Base-by-base conservation (phyloP, 805 yeast genomes). In the Komagataella ulmi region DNA sequence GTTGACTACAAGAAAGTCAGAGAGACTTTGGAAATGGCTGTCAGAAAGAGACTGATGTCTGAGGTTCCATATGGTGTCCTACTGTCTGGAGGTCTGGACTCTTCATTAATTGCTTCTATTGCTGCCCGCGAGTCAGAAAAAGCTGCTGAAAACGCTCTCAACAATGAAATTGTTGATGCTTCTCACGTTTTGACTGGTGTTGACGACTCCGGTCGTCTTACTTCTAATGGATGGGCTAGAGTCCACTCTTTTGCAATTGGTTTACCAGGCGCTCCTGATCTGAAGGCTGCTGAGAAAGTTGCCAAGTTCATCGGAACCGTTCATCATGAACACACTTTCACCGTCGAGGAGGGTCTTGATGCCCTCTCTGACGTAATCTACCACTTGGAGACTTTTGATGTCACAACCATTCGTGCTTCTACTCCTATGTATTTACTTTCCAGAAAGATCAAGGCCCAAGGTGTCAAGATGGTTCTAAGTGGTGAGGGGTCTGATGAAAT, bases 401-500 rank as follows among this genome's bases (percentile, higher is more conserved):
- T 93, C 58, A 93, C 99, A 59, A 93, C 99, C 50, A 90, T 93
- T 66, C 83, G 99, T 72, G 99, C 99, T 40, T 90, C 98, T 7
- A 93, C 99, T 46, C 99, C 99, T 59, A 93, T 93, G 99, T 93
- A 90, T 76, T 74, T 93, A 62, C 75, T 93, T 59, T 85, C 96
- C 14, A 80, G 99, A 70, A 93, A 93, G 75, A 93, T 93, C 75
- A 93, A 93, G 76, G 99, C 99, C 50, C 97, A 91, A 72, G 99
- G 99, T 69, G 96, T 93, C 62, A 93, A 93, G 82, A 93, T 93
- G 99, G 99, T 93, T 45, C 74, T 93, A 53, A 87, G 96, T 44
- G 99, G 99, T 66, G 99, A 93, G 73, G 99, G 99, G 57, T 88
- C 97, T 24, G 99, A 93, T 70, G 99, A 93, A 76, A 85, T 93